A percentile compares a stretch with the other conserved stretches of the same genome.
Conservation (phyloP, 2,329 filamentous ascomycete genomes). For the Tothia fuscella region DNA sequence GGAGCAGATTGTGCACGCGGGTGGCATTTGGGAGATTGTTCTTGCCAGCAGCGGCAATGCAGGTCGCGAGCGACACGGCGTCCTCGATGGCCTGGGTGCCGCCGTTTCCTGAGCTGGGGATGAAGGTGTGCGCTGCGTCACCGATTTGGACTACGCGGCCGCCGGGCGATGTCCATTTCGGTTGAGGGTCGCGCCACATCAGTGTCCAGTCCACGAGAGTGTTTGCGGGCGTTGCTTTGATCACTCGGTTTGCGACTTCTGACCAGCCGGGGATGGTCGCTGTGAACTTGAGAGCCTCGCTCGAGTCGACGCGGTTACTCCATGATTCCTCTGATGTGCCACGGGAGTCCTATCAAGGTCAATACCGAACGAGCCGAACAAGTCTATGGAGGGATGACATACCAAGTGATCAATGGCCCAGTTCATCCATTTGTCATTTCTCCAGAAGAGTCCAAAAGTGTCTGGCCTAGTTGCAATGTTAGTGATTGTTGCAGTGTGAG, state of each 20-base stretch:
- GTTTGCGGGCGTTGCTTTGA: conserved; percentile 31
- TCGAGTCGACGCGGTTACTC: not conserved
- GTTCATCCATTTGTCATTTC: no score
- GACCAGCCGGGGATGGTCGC: not conserved
- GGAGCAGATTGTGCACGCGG: conserved; percentile 25
- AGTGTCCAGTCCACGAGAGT: conserved; percentile 39
- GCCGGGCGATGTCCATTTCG: conserved; percentile 30
- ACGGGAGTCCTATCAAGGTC: no score
- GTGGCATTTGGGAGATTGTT: conserved; percentile 26
- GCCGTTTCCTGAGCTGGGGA: conserved; percentile 33
- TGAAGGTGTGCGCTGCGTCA: conserved; percentile 33
- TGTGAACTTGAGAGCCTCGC: not conserved
- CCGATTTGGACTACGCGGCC: conserved; percentile 34
- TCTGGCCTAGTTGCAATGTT: no score
- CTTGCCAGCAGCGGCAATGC: conserved; percentile 32
- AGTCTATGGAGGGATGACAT: no score
- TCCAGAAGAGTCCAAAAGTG: no score
- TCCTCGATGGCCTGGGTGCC: conserved; percentile 36
- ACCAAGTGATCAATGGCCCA: no score
- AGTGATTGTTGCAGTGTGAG: no score
- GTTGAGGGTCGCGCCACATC: conserved; percentile 35
- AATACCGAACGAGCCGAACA: no score
- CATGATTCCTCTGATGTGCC: not conserved
- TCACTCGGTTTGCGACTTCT: conserved; percentile 29
- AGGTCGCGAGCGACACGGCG: conserved; percentile 32